These are phyloP conservation scores for Lipomyces lipofer DNA, from an alignment of 805 yeast species.

Conservation along the genomic window DNA sequence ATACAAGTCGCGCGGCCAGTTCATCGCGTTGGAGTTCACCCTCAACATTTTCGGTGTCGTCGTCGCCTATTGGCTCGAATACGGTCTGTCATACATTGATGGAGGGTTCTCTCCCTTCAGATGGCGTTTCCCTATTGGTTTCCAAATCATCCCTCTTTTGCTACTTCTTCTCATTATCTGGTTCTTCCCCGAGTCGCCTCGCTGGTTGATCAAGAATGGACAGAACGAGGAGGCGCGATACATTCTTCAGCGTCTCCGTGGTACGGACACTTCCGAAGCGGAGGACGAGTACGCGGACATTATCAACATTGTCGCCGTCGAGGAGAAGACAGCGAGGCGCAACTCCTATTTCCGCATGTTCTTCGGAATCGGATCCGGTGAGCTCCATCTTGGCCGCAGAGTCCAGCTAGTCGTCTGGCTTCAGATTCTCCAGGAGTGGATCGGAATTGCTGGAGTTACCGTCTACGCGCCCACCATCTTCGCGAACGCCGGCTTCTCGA, in stretches of 20 bases:
- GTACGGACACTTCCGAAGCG: slow-evolving; percentile 21
- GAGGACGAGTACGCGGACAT: slow-evolving; percentile 23
- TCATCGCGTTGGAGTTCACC: slow-evolving; percentile 65
- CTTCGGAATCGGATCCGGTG: slow-evolving; percentile 51
- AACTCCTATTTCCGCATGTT: slow-evolving; percentile 48
- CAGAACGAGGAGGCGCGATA: slow-evolving; percentile 59
- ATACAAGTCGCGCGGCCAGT: slow-evolving; percentile 39
- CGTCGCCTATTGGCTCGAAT: slow-evolving; percentile 70
- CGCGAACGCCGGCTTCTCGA: slow-evolving; percentile 40
- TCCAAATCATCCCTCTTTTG: slow-evolving; percentile 61
- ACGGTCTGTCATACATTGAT: slow-evolving; percentile 55
- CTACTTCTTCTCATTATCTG: slow-evolving; percentile 56
- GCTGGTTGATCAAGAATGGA: slow-evolving; percentile 71
- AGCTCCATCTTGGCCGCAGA: slow-evolving; percentile 48
- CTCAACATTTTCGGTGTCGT: slow-evolving; percentile 62
- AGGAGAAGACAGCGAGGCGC: slow-evolving; percentile 28
- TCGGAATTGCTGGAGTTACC: slow-evolving; percentile 49
- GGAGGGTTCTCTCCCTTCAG: slow-evolving; percentile 38
- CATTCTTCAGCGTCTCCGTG: slow-evolving; percentile 24
- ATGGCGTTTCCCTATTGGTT: slow-evolving; percentile 74
- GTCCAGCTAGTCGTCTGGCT: slow-evolving; percentile 40
- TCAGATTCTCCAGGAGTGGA: slow-evolving; percentile 44
- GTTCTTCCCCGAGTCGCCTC: slow-evolving; percentile 78
- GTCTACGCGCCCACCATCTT: slow-evolving; percentile 48
- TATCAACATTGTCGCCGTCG: slow-evolving; percentile 29